Evolutionary conservation across 2,329 filamentous ascomycete genomes (phyloP), one percentile per base, ranked within the genome.

Genomic region (Scedosporium apiospermum): DNA sequence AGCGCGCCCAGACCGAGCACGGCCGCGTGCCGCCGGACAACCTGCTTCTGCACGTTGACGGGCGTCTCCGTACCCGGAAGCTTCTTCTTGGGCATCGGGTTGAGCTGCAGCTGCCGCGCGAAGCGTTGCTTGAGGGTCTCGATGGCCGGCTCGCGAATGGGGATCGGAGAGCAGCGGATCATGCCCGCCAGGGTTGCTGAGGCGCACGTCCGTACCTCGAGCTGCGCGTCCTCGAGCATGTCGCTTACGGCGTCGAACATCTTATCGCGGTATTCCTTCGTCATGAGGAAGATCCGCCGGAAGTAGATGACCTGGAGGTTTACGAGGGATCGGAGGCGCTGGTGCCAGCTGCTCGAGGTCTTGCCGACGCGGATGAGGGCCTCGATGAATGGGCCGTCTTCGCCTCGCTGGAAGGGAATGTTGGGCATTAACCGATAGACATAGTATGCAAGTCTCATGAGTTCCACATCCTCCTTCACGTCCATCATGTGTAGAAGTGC

Each of bases 291-390:
- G 44, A 99, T 83, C 27, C 93, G 90, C 60, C 95, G 89, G 85
- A 98, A 99, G 79, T 97, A 99, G 68, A 99, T 88, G 66, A 98
- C 93, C 71, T 99, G 96, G 81, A 99, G 97, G 76, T 98, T 98
- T 76, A 99, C 93, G 68, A 99, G 85, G 53, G 96, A 91, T 27
- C 96, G 87, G 46, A 99, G 82, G 57, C 95, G 89, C 76, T 99
- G 95, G 74, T 99, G 95, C 95, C 95, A 99, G 63, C 90, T 95
- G 2, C 86, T 78, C 1, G 93, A 90, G 6, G 85, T 88, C 69
- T 88, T 90, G 57, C 95, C 95, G 58, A 99, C 95, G 62, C 88
- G 86, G 68, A 98, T 92, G 53, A 99, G 83, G 0, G 90, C 88
- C 21, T 87, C 84, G 68, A 97, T 92, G 72, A 99, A 96, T 0